Conservation (phyloP, 352 stramenopile genomes). For the Phytopythium kandeliae region DNA sequence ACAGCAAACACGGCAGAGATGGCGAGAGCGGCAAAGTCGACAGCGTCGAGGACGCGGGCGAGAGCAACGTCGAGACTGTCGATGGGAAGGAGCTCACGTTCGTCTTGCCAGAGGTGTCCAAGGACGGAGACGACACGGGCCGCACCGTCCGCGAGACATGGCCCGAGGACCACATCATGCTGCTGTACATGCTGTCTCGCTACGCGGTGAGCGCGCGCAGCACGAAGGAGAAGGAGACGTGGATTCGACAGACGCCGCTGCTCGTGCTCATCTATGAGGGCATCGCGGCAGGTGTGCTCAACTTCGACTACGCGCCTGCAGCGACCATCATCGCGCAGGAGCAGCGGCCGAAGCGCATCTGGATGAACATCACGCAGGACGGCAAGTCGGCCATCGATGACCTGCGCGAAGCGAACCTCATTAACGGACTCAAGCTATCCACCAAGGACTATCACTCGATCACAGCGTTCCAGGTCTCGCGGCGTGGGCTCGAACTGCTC, state of each 20-base stretch:
- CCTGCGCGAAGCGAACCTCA: slow-evolving; percentile 46
- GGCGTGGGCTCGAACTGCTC: slow-evolving; percentile 36
- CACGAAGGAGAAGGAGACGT: slow-evolving; percentile 87
- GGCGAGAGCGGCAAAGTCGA: too few species aligned
- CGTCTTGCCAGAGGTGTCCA: slow-evolving; percentile 37
- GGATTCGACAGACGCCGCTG: slow-evolving; percentile 92
- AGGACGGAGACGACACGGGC: slow-evolving; percentile 36
- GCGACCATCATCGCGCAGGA: slow-evolving; percentile 49
- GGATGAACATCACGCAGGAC: slow-evolving; percentile 65
- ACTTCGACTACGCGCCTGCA: slow-evolving; percentile 65
- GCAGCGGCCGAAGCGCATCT: slow-evolving; percentile 42
- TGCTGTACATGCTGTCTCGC: slow-evolving; percentile 47
- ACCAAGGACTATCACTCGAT: slow-evolving; percentile 62
- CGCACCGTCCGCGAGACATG: slow-evolving; percentile 43
- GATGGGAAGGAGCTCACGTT: slow-evolving; percentile 41
- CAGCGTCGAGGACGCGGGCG: neutral
- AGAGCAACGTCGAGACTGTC: slow-evolving; percentile 1
- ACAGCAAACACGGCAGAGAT: neutral
- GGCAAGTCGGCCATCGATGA: slow-evolving; percentile 63
- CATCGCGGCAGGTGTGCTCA: slow-evolving; percentile 43
- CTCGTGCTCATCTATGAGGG: slow-evolving; percentile 88
- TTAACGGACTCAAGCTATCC: slow-evolving; percentile 60
- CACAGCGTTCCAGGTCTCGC: slow-evolving; percentile 54
- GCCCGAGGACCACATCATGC: slow-evolving; percentile 46
- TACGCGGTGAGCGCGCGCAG: slow-evolving; percentile 47